Conservation (phyloP, 2,329 filamentous ascomycete genomes). For the Fusarium nelsonii region DNA sequence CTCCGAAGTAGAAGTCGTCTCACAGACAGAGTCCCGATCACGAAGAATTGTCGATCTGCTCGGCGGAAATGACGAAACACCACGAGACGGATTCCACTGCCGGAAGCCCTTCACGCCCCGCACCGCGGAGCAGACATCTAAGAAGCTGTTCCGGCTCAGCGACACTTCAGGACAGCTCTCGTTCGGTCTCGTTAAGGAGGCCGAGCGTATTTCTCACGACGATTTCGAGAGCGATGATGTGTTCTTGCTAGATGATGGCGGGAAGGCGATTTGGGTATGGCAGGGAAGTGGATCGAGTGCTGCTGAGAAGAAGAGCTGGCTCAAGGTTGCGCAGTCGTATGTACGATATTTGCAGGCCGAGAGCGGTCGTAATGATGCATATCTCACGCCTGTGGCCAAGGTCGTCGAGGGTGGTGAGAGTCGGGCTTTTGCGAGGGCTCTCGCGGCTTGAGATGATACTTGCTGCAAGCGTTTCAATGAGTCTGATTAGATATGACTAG, state of each 20-base stretch:
- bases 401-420: conserved; percentile 69
- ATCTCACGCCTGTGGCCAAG: conserved; percentile 67
- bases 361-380: conserved; percentile 51
- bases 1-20: conserved; percentile 73
- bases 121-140: conserved; percentile 40
- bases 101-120: conserved; percentile 55
- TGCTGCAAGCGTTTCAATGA: neutral
- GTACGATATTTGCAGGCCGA: conserved; percentile 56
- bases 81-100: conserved; percentile 56
- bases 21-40: conserved; percentile 69
- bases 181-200: conserved; percentile 71
- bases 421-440: conserved; percentile 62
- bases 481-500: neutral
- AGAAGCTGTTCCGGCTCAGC: conserved; percentile 71
- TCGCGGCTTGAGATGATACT: conserved; percentile 48
- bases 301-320: conserved; percentile 70
- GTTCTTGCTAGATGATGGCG: conserved; percentile 71
- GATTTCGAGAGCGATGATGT: conserved; percentile 72
- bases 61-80: conserved; percentile 59
- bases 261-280: conserved; percentile 74
- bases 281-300: conserved; percentile 69
- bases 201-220: conserved; percentile 55
- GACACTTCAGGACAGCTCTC: conserved; percentile 69
- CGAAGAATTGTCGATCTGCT: conserved; percentile 68
- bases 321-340: conserved; percentile 69